Evolutionary conservation across 192 early-diverging fungal species (phyloP).

Genomic region (Entomortierella parvispora): DNA sequence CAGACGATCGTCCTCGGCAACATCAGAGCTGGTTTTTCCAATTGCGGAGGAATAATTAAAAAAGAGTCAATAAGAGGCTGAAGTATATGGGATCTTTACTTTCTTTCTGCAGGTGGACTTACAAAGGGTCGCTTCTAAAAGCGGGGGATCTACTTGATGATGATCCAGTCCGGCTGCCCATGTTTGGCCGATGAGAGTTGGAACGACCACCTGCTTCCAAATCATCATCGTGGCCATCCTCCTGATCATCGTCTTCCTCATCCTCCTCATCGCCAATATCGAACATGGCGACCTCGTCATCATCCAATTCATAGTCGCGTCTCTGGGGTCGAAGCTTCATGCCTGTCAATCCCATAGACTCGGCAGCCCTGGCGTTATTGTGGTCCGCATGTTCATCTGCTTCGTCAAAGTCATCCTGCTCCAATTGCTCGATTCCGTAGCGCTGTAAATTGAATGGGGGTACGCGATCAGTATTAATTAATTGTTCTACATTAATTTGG

Average conservation of each 20-base stretch:
- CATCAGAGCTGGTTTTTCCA: not conserved
- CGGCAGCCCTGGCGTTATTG: constrained; percentile 58
- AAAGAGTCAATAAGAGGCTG: not conserved
- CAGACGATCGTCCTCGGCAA: constrained; percentile 29
- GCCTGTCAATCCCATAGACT: constrained; percentile 59
- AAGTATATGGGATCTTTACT: not conserved
- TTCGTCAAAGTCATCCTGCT: constrained; percentile 68
- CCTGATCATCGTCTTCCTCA: constrained; percentile 65
- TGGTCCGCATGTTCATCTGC: constrained; percentile 75
- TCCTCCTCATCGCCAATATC: constrained; percentile 73
- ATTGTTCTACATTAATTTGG: constrained; percentile 1
- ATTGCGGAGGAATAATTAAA: not conserved
- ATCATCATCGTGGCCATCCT: constrained; percentile 45
- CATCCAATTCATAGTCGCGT: constrained; percentile 44
- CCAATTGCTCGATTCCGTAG: constrained; percentile 89
- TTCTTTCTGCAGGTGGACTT: not conserved
- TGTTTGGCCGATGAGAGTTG: constrained; percentile 5
- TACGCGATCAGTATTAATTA: not conserved
- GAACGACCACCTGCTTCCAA: constrained; percentile 33
- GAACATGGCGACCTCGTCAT: constrained; percentile 64
- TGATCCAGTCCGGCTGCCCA: constrained; percentile 2
- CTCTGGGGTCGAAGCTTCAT: constrained; percentile 52
- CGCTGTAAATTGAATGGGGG: too few species aligned
- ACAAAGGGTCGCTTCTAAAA: constrained; percentile 8
- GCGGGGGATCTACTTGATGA: constrained; percentile 35